Base-by-base conservation (phyloP, 257 asterid species). In the Ocimum tenuiflorum region DNA sequence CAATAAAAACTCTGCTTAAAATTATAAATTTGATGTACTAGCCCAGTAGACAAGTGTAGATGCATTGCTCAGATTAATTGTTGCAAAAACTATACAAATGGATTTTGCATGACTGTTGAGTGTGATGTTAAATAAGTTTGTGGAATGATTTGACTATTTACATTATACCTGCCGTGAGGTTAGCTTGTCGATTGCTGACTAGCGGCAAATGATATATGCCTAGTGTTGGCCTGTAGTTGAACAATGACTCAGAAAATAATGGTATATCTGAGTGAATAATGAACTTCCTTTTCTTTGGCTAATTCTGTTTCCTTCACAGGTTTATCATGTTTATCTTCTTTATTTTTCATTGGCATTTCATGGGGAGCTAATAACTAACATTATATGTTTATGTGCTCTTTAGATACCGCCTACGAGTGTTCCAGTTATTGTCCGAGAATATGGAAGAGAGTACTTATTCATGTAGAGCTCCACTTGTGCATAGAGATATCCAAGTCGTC, bases 361-460 rank as follows among this genome's bases (percentile, higher is more conserved):
- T 23, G 58, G 38, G 31, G 4, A 36, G 38, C 8, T 60, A 23
- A 29, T 60, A 14, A 12, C n/a, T 29, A n/a, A 58, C 56, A 59
- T 23, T 60, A 31, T 27, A 64, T 49, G 11, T 71, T n/a, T 57
- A 35, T 52, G 46, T 79, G 55, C 67, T n/a, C n/a, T 59, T 23
- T 76, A 92, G 98, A 86, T 92, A 45, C 98, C 98, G 65, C 96
- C 97, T 11, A 92, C 97, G 10, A 92, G 98, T 65, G 95, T 87
- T 51, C 96, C 99, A 55, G 97, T 92, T 43, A 89, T 89, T 43
- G 95, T 92, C 65, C 90, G 94, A 60, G 96, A 92, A 66, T 87
- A 92, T 56, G 61, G 91, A 63, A 53, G 80, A 72, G 99, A 87
- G 55, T 88, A 89, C 70, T 52, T 88, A 9, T 84, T 95, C 95